These are phyloP conservation scores for Skeletonema marinoi DNA, from an alignment of 108 stramenopile genomes.

Conservation along the genomic window DNA sequence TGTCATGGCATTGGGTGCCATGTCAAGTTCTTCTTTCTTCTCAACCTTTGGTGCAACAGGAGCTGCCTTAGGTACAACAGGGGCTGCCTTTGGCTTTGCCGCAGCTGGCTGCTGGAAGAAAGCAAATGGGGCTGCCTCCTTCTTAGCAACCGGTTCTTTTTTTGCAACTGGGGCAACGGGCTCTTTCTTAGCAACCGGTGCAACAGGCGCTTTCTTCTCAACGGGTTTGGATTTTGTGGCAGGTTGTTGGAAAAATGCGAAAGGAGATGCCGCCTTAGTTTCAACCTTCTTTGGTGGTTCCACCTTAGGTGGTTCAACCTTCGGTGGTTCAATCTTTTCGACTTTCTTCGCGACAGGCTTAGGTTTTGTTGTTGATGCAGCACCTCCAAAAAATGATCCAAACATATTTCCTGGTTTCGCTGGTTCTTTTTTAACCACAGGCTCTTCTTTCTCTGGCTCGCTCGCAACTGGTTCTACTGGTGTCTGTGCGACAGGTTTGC, in stretches of 20 bases:
- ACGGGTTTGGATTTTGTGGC: background rate
- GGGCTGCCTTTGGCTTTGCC: conserved; percentile 22
- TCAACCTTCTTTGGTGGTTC: conserved; percentile 9
- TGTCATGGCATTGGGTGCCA: conserved; percentile 47
- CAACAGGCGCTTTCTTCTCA: conserved; percentile 12
- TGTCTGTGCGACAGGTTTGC: background rate
- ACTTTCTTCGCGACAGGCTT: conserved; percentile 24
- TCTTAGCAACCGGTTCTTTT: conserved; percentile 24
- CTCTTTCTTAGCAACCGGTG: conserved; percentile 38
- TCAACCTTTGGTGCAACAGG: conserved; percentile 24
- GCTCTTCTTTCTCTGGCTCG: background rate
- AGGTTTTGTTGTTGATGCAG: background rate
- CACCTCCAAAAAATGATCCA: conserved; percentile 25
- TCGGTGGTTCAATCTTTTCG: background rate
- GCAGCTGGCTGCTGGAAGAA: conserved; percentile 9
- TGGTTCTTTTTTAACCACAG: background rate
- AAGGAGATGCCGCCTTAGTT: conserved; percentile 12
- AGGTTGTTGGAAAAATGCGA: background rate
- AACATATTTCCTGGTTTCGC: conserved; percentile 12
- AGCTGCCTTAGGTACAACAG: conserved; percentile 25
- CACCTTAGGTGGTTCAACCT: background rate
- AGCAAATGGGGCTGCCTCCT: background rate
- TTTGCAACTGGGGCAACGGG: conserved; percentile 38
- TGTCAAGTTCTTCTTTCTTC: conserved; percentile 19
- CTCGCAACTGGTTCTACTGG: conserved; percentile 8